A percentile compares a stretch with the other conserved stretches of the same genome.
Conservation (phyloP, 1,284 basidiomycete species). For the Cyathus olla region DNA sequence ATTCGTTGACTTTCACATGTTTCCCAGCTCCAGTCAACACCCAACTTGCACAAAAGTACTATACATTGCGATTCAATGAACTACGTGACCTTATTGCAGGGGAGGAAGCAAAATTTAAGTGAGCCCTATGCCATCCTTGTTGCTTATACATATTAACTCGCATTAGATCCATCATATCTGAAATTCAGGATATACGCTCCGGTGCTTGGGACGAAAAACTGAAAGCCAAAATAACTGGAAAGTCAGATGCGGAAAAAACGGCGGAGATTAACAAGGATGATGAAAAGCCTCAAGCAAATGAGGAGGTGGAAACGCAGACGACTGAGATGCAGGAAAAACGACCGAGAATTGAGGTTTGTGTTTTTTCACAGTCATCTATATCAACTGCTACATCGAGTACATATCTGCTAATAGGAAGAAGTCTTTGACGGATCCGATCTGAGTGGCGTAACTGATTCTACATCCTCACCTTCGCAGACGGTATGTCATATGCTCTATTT, state of each 20-base stretch:
- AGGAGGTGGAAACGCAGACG: neutral
- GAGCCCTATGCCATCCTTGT: constrained; percentile 20
- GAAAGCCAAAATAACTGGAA: constrained; percentile 49
- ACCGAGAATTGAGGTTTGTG: neutral
- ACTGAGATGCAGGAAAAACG: constrained; percentile 11
- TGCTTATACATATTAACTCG: neutral
- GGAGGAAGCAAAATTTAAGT: constrained; percentile 87
- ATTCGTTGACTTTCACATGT: neutral
- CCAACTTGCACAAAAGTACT: constrained; percentile 80
- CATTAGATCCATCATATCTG: constrained; percentile 64
- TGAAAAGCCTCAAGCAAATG: no score
- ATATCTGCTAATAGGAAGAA: constrained; percentile 14
- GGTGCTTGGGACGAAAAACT: constrained; percentile 76
- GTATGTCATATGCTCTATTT: no score
- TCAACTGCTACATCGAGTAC: neutral
- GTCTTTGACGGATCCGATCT: constrained; percentile 40
- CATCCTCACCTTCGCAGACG: constrained; percentile 18
- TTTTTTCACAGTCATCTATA: neutral
- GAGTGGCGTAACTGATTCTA: constrained; percentile 38
- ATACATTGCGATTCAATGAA: constrained; percentile 75
- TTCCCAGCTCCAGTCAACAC: constrained; percentile 61
- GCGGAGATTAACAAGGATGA: neutral
- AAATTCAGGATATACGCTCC: constrained; percentile 81
- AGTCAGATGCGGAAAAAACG: constrained; percentile 1
- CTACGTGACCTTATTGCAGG: constrained; percentile 74